Base-by-base conservation (phyloP, 148 eudicot species). In the Fagopyrum esculentum region DNA sequence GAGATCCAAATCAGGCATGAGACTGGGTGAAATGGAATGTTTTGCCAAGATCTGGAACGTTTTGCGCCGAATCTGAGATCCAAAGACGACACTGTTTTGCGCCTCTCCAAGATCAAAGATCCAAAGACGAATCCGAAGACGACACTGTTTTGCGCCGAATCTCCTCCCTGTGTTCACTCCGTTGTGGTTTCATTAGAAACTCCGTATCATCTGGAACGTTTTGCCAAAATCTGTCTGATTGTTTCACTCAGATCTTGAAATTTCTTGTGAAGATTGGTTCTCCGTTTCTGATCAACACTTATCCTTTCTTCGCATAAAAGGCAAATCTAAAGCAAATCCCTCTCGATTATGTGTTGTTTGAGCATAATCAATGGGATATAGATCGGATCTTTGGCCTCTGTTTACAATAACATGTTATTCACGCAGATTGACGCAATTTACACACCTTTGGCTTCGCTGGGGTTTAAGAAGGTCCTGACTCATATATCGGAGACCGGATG, bases 21-120 rank as follows among this genome's bases (percentile, higher is more conserved):
- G 85, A 77, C 9, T 93, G 98, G 98, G 91, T 93, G 2, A 86
- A 86, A 40, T 57, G 80, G 16, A 93, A 89, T 78, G 63, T 76
- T 61, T 46, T 66, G 30, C 16, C 73, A 73, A 76, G 73, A 49
- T 76, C 17, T n/a, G 68, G 19, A 69, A 22, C 26, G 26, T 22
- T 22, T 22, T 22, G 26, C 26, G 26, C 26, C 26, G 26, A 22
- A 22, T 22, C 26, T 22, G 26, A 22, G 26, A 22, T 22, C 26
- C 26, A 22, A 22, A 22, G 26, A 22, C 26, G 26, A 22, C 26
- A 22, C 26, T 22, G 26, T 22, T 22, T 22, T 22, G 26, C 26
- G 26, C 26, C 26, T 22, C 26, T 22, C 26, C 26, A 22, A 22
- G 26, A 22, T 22, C 26, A 22, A 0, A 22, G 26, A 22, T 22